These are phyloP conservation scores for Rosa hybrid DNA, from an alignment of 331 rosid genomes.

Conservation along the genomic window DNA sequence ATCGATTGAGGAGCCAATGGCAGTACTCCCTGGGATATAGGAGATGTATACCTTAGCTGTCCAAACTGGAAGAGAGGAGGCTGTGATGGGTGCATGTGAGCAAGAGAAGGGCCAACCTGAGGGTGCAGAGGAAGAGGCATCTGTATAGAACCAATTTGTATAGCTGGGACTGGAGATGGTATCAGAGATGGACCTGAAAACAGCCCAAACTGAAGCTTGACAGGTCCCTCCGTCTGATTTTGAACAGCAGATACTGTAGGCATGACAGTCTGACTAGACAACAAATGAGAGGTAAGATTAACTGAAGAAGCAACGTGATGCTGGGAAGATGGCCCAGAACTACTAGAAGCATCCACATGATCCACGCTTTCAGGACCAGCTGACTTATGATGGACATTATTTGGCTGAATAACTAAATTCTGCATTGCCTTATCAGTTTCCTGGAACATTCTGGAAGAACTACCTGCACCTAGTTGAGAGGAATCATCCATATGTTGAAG, in stretches of 20 bases:
- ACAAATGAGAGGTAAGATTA: constrained; percentile 45
- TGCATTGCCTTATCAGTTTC: constrained; percentile 59
- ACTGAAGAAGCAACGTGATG: constrained; percentile 46
- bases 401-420: constrained; percentile 52
- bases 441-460: constrained; percentile 51
- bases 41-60: constrained; percentile 83
- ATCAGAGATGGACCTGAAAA: constrained; percentile 96
- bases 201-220: constrained; percentile 95
- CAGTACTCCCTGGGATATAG: constrained; percentile 75
- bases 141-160: constrained; percentile 97
- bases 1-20: constrained; percentile 75
- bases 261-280: constrained; percentile 46
- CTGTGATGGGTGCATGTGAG: constrained; percentile 78
- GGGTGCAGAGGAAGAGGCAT: constrained; percentile 96
- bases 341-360: constrained; percentile 48
- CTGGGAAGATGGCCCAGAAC: constrained; percentile 49
- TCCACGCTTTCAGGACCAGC: constrained; percentile 44
- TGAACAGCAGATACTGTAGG: constrained; percentile 49
- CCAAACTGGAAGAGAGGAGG: constrained; percentile 98
- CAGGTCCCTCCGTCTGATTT: constrained; percentile 72
- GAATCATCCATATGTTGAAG: constrained; percentile 49
- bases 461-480: constrained; percentile 45
- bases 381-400: constrained; percentile 35
- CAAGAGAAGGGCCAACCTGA: constrained; percentile 66
- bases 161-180: constrained; percentile 94